Conservation (phyloP, 2,329 filamentous ascomycete genomes). For the Beauveria rudraprayagi region DNA sequence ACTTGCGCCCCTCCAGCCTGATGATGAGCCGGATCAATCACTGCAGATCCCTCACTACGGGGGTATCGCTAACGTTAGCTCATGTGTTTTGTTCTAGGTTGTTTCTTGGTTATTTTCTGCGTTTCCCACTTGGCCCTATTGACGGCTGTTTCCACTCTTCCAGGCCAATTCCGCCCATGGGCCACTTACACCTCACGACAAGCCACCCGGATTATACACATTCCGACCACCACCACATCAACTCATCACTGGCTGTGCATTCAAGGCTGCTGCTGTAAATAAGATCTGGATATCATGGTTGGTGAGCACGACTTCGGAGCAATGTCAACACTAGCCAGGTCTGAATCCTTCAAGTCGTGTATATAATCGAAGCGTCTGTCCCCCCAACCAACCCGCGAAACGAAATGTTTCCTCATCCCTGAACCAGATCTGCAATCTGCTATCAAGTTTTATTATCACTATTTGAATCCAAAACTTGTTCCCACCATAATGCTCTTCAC, state of each 20-base stretch:
- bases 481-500: conserved; percentile 11
- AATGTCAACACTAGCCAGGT: not conserved
- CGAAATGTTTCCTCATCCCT: not conserved
- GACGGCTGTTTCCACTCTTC: not conserved
- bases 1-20: not conserved
- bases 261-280: not conserved
- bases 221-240: not conserved
- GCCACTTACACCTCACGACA: not conserved
- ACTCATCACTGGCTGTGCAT: not conserved
- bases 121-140: not conserved
- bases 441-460: not conserved
- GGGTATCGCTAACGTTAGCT: not conserved
- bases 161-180: not conserved
- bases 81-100: not conserved
- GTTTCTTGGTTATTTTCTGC: not conserved
- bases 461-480: no score
- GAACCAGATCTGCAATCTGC: not conserved
- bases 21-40: not conserved
- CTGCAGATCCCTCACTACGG: not conserved
- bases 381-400: not conserved
- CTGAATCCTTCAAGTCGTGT: not conserved
- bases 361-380: not conserved
- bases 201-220: not conserved
- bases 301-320: not conserved
- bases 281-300: not conserved